A percentile compares a stretch with the other conserved stretches of the same genome.
Evolutionary conservation across 2,329 filamentous ascomycete genomes (phyloP).

Genomic region (Neonectria faginata): DNA sequence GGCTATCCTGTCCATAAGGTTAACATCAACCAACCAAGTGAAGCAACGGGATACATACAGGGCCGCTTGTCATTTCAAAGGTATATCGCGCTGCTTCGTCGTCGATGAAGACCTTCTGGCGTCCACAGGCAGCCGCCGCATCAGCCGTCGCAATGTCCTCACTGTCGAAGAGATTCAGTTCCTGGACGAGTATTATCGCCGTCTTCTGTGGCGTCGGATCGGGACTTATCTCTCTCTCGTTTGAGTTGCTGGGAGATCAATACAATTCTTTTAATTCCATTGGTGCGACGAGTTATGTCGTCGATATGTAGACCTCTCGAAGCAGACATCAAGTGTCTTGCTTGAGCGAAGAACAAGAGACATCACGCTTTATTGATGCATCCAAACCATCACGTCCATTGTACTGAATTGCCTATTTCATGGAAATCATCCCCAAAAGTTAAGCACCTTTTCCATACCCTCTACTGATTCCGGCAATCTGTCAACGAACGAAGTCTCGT

Average conservation of each 20-base stretch:
- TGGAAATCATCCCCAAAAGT: not conserved
- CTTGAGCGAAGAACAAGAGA: no score
- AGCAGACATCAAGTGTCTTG: not conserved
- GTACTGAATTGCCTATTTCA: no score
- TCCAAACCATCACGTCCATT: no score
- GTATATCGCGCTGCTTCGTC: constrained; percentile 18
- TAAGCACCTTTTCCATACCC: not conserved
- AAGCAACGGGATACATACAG: not conserved
- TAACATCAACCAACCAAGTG: not conserved
- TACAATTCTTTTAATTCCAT: not conserved
- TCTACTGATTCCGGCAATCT: not conserved
- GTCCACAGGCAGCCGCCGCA: constrained; percentile 13
- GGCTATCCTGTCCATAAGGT: constrained; percentile 17
- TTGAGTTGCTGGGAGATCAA: not conserved
- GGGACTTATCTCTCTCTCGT: constrained; percentile 17
- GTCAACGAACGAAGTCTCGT: not conserved
- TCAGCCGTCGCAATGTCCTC: constrained; percentile 12
- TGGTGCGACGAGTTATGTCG: not conserved
- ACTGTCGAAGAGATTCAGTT: constrained; percentile 12
- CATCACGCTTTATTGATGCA: no score
- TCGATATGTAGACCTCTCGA: not conserved
- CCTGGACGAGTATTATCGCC: constrained; percentile 21
- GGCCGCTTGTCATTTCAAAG: constrained; percentile 29
- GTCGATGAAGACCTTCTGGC: constrained; percentile 12
- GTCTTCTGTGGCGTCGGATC: constrained; percentile 22